Evolutionary conservation across 495 filamentous ascomycete genomes (phyloP), one percentile per base, ranked within the genome.

Genomic region (Podospora didyma): DNA sequence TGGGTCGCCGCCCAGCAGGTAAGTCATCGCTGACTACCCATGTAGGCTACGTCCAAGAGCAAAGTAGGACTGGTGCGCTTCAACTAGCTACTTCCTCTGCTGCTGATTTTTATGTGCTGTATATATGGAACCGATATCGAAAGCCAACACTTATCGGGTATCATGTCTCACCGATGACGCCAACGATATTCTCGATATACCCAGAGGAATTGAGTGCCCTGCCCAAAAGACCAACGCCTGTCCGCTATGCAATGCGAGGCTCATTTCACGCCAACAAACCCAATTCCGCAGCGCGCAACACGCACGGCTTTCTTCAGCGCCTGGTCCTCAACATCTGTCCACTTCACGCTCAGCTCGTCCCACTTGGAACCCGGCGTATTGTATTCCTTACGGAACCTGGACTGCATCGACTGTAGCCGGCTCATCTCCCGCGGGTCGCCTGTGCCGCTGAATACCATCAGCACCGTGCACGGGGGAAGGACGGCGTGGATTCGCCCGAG

Each of bases 321-420:
- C 72, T 95, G 88, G 31, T 91, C 88, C 69, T 97, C 93, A 3
- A 64, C 74, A 69, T 96, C 91, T 11, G 93, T 96, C 93, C 93
- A 97, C 70, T 92, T 85, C 26, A 96, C 86, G 56, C 73, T 89
- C 46, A 96, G 67, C 54, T 96, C 75, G 67, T 96, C 89, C 93
- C 92, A 97, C 44, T 91, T 90, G 66, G 84, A 89, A 3, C 79
- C 77, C 1, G 80, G 74, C 20, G 76, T 76, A 59, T 80, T 76
- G 67, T 86, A 96, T 72, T 97, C 93, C 55, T 83, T 77, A 61
- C 85, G 86, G 72, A 87, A 90, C 58, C 79, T 76, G 56, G 79
- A 75, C 55, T 96, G 86, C 81, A 94, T 76, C 0, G 78, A 77
- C 66, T 90, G 86, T 53, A 96, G 72, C 12, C 87, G 79, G 52